phyloP scores from a whole-genome alignment of 345 rosid species.

The Melaleuca alternifolia region DNA sequence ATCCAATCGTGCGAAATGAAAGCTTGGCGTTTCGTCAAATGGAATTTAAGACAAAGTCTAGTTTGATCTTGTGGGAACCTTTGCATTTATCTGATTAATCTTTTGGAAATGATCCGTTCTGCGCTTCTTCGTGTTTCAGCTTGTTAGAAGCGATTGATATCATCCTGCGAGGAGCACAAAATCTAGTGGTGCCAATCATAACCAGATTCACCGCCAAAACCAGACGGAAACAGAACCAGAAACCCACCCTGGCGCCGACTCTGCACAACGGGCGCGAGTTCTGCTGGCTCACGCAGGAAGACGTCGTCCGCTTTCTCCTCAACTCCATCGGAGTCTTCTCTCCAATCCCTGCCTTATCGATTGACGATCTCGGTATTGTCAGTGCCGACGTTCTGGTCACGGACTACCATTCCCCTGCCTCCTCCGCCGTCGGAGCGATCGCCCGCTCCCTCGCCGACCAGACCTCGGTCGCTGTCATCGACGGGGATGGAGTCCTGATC shows the following conservation, averaged over 20 bases:
- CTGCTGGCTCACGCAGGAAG: conserved; percentile 95
- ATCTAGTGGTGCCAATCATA: conserved; percentile 69
- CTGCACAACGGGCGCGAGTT: conserved; percentile 21
- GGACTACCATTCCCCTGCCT: conserved; percentile 57
- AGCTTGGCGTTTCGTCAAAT: neutral
- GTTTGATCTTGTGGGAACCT: too few relatives aligned
- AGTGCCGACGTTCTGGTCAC: conserved; percentile 34
- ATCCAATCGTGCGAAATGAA: neutral
- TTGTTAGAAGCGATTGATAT: conserved; percentile 71
- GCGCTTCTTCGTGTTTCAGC: conserved; percentile 21
- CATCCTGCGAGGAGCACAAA: conserved; percentile 76
- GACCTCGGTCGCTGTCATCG: conserved; percentile 69
- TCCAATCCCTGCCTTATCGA: conserved; percentile 54
- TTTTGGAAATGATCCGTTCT: neutral
- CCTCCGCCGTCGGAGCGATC: conserved; percentile 38
- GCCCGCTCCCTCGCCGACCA: conserved; percentile 34
- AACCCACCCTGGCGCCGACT: conserved; percentile 10
- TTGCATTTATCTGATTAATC: neutral
- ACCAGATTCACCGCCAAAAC: conserved; percentile 6
- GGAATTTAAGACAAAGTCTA: neutral
- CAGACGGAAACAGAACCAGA: conserved; percentile 34
- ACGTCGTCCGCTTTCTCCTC: conserved; percentile 65
- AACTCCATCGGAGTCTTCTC: conserved; percentile 66
- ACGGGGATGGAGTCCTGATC: conserved; percentile 37
- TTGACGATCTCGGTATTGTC: conserved; percentile 54